These are phyloP conservation scores for Penicillium cinerascens DNA, from an alignment of 495 filamentous ascomycete species.

Conservation along the genomic window DNA sequence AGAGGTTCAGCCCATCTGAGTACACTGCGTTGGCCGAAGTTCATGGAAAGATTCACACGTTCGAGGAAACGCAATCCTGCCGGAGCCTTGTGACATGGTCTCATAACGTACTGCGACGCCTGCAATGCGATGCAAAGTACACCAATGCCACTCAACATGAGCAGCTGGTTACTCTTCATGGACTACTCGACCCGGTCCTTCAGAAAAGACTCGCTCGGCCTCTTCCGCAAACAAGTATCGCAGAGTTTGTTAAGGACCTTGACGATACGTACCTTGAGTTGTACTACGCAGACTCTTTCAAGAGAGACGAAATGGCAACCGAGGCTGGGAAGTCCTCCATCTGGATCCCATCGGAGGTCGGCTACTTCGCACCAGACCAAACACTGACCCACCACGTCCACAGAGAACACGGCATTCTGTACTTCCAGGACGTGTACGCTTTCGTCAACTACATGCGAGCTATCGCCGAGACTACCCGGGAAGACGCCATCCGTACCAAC, in stretches of 20 bases:
- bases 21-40: background rate
- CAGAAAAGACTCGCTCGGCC: too few relatives aligned
- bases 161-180: too few relatives aligned
- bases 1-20: background rate
- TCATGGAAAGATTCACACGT: background rate
- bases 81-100: background rate
- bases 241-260: background rate
- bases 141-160: too few relatives aligned
- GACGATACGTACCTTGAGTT: background rate
- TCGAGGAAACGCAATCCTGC: background rate
- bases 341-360: background rate
- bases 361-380: background rate
- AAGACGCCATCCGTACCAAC: background rate
- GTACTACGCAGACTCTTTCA: too few relatives aligned
- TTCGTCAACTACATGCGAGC: background rate
- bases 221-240: background rate
- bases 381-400: background rate
- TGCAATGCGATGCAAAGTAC: background rate
- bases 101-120: background rate
- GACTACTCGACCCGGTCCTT: too few relatives aligned
- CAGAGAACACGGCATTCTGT: background rate
- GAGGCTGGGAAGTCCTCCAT: background rate
- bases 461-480: background rate
- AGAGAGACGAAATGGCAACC: background rate
- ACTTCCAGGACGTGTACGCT: background rate